Base-by-base conservation (phyloP, 2,329 filamentous ascomycete species). In the Ophiosphaerella korrae region DNA sequence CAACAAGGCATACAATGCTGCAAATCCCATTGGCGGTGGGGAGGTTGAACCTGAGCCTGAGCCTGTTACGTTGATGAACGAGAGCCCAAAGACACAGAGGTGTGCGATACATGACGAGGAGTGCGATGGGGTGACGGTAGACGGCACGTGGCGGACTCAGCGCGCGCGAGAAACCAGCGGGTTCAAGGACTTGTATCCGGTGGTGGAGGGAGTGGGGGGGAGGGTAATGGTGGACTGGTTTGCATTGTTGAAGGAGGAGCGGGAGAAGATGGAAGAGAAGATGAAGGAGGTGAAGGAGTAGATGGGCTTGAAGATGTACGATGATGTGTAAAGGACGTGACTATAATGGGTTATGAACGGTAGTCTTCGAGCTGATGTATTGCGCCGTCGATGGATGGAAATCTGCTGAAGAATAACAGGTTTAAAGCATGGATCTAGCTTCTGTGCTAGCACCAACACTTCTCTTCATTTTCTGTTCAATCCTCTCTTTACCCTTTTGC, bases 221-320 rank as follows among this genome's bases (percentile, higher is more conserved):
- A 49, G 63, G 38, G 32, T 47, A 3, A 66, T 70, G 57, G 45
- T 69, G 2, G 63, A 71, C 42, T 71, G 67, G 68, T 14, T 13
- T 12, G 41, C 9, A 44, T 14, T 71, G 31, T 18, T 57, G 45
- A 14, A 44, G 16, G 57, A 69, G 56, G 61, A 62, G 57, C 53
- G 24, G 48, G 51, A 31, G 32, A 50, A 38, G 48, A 2, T 52
- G 38, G 36, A n/a, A 45, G 51, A 31, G 32, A 50, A 38, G 48
- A 2, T 52, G 38, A 38, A n/a, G 24, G 32, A 13, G 11, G 29
- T 12, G 4, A 29, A 31, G 14, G 39, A 45, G 23, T 11, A 42
- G 9, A 9, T 24, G 37, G n/a, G 4, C 5, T 4, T 9, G 18
- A 13, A 12, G 18, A 12, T 38, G 18, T 18, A 24, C 8, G 36